Conservation (phyloP, 169 alveolate genomes). For the Cryptosporidium bovis region DNA sequence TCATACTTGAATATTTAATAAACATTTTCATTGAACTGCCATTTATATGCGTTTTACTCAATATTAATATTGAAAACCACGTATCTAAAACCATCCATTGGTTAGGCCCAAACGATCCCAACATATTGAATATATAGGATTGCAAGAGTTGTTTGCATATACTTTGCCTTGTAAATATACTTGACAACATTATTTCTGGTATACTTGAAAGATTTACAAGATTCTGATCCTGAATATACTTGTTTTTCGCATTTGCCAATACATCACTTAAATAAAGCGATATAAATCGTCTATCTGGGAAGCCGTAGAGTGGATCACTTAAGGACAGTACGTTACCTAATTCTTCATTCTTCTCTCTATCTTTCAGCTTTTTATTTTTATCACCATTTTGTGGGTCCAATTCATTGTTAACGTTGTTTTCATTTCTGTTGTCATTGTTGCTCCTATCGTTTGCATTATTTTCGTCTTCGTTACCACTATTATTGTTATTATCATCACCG, state of each 20-base stretch:
- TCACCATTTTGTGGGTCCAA: neutral
- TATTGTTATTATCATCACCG: neutral
- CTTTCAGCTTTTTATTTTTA: neutral
- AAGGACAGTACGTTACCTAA: neutral
- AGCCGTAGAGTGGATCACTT: slow-evolving; percentile 58
- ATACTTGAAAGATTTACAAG: slow-evolving; percentile 10
- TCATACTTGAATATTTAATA: slow-evolving; percentile 2
- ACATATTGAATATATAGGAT: slow-evolving; percentile 39
- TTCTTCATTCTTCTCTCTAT: neutral
- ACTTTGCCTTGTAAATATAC: slow-evolving; percentile 46
- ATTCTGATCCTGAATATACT: slow-evolving; percentile 9
- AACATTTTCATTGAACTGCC: slow-evolving; percentile 7
- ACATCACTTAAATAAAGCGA: slow-evolving; percentile 24
- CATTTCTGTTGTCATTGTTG: neutral
- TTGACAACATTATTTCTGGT: slow-evolving; percentile 18
- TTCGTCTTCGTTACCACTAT: slow-evolving; percentile 8
- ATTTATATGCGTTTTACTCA: neutral
- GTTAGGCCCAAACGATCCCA: slow-evolving; percentile 54
- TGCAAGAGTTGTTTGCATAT: slow-evolving; percentile 44
- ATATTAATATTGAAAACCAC: slow-evolving; percentile 23
- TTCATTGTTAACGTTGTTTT: neutral
- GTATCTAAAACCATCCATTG: slow-evolving; percentile 66
- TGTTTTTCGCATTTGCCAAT: slow-evolving; percentile 1
- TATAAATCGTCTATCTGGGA: slow-evolving; percentile 60
- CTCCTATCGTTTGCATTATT: neutral